Base-by-base conservation (phyloP, 2,329 filamentous ascomycete genomes). In the Fusarium equiseti region DNA sequence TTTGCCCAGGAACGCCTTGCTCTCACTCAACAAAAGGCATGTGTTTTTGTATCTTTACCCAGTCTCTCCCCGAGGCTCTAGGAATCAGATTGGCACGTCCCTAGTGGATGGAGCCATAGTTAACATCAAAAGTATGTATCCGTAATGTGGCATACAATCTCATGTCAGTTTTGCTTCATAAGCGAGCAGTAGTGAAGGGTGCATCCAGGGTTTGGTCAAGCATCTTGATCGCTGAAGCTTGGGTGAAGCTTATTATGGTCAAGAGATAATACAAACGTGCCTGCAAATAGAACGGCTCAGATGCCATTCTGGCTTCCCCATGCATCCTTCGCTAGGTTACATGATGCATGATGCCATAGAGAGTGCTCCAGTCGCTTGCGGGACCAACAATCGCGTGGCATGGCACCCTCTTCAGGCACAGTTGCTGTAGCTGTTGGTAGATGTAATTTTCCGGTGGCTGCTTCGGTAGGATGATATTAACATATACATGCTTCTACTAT, bases 331-430 rank as follows among this genome's bases (percentile, higher is more conserved):
- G 45, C 53, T 44, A 51, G 43, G 46, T 43, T 62, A 57, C 66
- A 64, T 72, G 59, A 72, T 52, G 69, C 56, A 75, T 71, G 69
- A 64, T 69, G 49, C 71, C 59, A 73, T 71, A 61, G 35, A 57
- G 50, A 70, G 55, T 54, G 51, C 65, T 44, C 49, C 58, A 56
- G 40, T 69, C 45, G 27, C 54, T 63, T 66, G 42, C 45, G 32
- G 60, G 59, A 66, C 49, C 64, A 57, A 63, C 64, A 54, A 55
- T 60, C 29, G 45, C 51, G 54, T 66, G 56, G 60, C 66, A 59
- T 53, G 24, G 20, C 15, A 35, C 46, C 57, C 35, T 59, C 48
- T 56, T 42, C 44, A 62, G 59, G 60, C 35, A 46, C 52, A 38
- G 24, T 42, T 26, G 8, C 26, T n/a, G 22, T 22, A 35, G 29